Conservation (phyloP, 441 rosid species). For the Capsella rubella region DNA sequence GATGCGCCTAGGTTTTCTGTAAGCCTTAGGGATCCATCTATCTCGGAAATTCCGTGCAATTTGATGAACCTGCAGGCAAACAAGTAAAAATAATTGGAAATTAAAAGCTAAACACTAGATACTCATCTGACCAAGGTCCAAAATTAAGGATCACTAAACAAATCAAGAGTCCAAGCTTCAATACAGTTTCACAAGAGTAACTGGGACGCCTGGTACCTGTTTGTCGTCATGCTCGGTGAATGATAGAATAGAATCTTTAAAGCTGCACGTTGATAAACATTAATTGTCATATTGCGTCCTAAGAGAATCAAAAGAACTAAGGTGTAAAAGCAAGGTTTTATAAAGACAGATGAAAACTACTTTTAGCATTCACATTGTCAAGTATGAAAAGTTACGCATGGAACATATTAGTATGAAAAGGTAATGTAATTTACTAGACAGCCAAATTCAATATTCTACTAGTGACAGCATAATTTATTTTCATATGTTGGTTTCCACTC, state of each 20-base stretch:
- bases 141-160: conserved; percentile 3
- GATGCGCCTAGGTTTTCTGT: conserved; percentile 58
- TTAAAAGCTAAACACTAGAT: conserved; percentile 5
- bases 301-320: neutral
- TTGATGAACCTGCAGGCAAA: conserved; percentile 81
- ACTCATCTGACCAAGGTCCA: conserved; percentile 14
- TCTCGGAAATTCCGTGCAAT: conserved; percentile 91
- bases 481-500: neutral
- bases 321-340: conserved; percentile 22
- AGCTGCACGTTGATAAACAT: conserved; percentile 65
- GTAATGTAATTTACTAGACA: conserved; percentile 2
- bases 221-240: conserved; percentile 94
- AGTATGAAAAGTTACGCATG: neutral
- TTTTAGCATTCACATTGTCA: conserved; percentile 5
- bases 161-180: conserved; percentile 30
- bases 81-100: conserved; percentile 16
- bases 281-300: conserved; percentile 25
- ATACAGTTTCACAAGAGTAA: conserved; percentile 17
- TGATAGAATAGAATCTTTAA: conserved; percentile 81
- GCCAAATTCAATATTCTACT: conserved; percentile 11
- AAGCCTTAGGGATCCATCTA: conserved; percentile 78
- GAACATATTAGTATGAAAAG: conserved; percentile 1
- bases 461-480: neutral
- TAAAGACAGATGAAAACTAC: conserved; percentile 14
- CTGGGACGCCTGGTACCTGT: conserved; percentile 57